These are phyloP conservation scores for Wallacemonas rigidus DNA, from an alignment of 208 protist species.

Conservation along the genomic window DNA sequence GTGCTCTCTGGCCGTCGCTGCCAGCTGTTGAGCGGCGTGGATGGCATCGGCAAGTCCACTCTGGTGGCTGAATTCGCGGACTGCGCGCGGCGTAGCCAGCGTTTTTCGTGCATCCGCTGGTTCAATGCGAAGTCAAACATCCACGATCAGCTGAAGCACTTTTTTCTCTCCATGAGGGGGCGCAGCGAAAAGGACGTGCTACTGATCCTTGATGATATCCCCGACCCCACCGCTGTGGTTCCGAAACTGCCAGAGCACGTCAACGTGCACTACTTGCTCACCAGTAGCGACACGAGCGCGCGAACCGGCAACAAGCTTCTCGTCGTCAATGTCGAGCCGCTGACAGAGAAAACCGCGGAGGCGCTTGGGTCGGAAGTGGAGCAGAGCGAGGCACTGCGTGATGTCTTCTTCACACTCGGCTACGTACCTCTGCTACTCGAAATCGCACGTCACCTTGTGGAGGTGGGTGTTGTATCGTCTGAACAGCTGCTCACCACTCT, in stretches of 20 bases:
- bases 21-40: conserved; percentile 73
- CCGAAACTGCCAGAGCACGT: conserved; percentile 51
- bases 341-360: conserved; percentile 33
- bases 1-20: conserved; percentile 61
- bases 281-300: conserved; percentile 35
- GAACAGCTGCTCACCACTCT: conserved; percentile 30
- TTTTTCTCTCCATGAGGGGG: conserved; percentile 76
- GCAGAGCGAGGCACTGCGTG: conserved; percentile 21
- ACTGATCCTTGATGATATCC: conserved; percentile 79
- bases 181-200: conserved; percentile 81
- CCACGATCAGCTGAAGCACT: conserved; percentile 50
- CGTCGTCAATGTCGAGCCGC: conserved; percentile 33
- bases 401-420: conserved; percentile 46
- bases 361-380: conserved; percentile 46
- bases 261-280: conserved; percentile 75
- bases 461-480: conserved; percentile 31
- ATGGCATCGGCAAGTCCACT: conserved; percentile 88
- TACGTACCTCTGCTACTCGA: conserved; percentile 77
- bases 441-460: conserved; percentile 51
- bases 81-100: conserved; percentile 55
- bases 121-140: conserved; percentile 46
- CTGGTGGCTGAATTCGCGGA: conserved; percentile 87
- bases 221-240: conserved; percentile 30
- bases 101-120: conserved; percentile 91
- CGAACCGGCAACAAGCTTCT: conserved; percentile 27